Conservation (phyloP, 805 yeast species). For the Hanseniaspora jakobsenii region DNA sequence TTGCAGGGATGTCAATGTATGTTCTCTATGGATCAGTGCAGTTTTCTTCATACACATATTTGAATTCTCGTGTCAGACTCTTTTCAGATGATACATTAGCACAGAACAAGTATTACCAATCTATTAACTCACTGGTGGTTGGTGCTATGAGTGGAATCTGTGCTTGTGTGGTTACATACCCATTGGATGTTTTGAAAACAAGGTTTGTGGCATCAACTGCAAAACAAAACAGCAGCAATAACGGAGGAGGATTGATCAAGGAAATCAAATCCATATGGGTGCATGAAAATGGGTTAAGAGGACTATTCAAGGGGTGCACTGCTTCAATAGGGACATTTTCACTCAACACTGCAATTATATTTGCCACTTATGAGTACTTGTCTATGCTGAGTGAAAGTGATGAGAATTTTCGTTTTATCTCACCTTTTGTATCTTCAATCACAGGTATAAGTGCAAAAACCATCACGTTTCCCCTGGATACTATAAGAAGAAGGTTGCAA, state of each 20-base stretch:
- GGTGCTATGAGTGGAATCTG: conserved; percentile 70
- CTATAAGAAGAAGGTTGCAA: conserved; percentile 67
- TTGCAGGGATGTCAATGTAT: conserved; percentile 83
- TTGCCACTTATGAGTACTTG: conserved; percentile 48
- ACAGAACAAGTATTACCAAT: conserved; percentile 16
- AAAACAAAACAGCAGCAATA: too few relatives aligned
- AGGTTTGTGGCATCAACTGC: conserved; percentile 62
- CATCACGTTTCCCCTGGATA: conserved; percentile 73
- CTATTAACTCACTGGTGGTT: conserved; percentile 35
- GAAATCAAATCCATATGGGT: conserved; percentile 28
- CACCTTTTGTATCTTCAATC: conserved; percentile 49
- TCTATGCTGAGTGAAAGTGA: conserved; percentile 31
- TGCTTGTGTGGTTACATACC: conserved; percentile 69
- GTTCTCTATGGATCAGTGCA: conserved; percentile 75
- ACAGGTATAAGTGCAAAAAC: conserved; percentile 73
- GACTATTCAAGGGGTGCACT: conserved; percentile 39
- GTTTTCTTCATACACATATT: conserved; percentile 55
- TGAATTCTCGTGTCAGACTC: conserved; percentile 35
- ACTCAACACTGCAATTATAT: conserved; percentile 61
- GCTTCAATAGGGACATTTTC: conserved; percentile 51
- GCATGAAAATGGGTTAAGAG: conserved; percentile 33
- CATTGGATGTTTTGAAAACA: conserved; percentile 82
- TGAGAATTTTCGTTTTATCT: conserved; percentile 28
- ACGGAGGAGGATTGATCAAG: conserved; percentile 18
- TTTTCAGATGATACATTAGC: conserved; percentile 17